Evolutionary conservation across 768 basidiomycete species (phyloP), one percentile per base, ranked within the genome.

Genomic region (Hygrophoropsis aurantiaca): DNA sequence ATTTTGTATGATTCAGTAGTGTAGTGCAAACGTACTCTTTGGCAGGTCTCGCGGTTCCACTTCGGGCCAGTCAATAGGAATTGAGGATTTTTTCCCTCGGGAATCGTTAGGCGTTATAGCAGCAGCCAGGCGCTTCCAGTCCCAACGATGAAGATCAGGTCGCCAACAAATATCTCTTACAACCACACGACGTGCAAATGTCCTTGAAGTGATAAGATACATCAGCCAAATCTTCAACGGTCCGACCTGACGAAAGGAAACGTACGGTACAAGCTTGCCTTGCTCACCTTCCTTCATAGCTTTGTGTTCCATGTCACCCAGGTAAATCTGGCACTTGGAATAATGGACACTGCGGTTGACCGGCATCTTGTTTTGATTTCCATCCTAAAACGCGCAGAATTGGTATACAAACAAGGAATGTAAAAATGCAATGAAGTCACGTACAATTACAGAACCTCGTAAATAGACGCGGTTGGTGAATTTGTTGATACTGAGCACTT

Each of bases 241-340:
- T 15, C 5, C 45, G n/a, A n/a, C n/a, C n/a, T n/a, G n/a, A 23
- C 26, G 46, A 18, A n/a, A 40, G 43, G 33, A 15, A 18, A 65
- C 81, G 57, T 57, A 84, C 82, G 80, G 74, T 25, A 74, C 44
- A 42, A 62, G 66, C 44, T 67, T 60, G 32, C 65, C 63, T 40
- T 64, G 59, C 55, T 71, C 74, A 34, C 65, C 67, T 50, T 67
- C 54, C 27, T 30, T 30, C 41, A 67, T 61, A n/a, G 77, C 66
- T 24, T 81, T 78, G 50, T 84, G 75, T 53, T 81, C 79, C 57
- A 75, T 78, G 51, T 84, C 74, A 13, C 86, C 87, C 43, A 92
- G 64, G 60, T 80, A 87, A 20, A 93, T 75, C 59, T 92, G 90
- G 61, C 88, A 89, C 56, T 80, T 75, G 1, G 89, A 86, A 60